Base-by-base conservation (phyloP, 192 early-diverging fungal species). In the Podochytrium sp. region DNA sequence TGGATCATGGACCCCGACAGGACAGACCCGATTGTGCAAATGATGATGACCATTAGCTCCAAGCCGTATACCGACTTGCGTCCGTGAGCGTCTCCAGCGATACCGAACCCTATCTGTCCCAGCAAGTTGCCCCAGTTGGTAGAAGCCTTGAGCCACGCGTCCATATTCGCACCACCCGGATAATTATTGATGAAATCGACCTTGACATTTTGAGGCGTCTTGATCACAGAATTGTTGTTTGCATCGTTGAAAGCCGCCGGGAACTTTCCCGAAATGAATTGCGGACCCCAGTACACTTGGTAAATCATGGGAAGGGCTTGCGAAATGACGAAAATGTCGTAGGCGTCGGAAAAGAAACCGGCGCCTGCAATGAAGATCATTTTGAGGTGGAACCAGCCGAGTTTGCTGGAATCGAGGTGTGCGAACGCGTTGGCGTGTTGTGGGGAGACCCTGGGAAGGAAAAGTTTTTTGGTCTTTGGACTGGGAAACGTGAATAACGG, bases 281-380 rank as follows among this genome's bases (percentile, higher is more conserved):
- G 96, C 59, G 96, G 96, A 2, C 96, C 96, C 84, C 92, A 96
- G 89, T 97, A 94, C 85, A 91, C 66, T 40, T 69, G 66, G 51
- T 69, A 69, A 29, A 56, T 65, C 88, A 97, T 97, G 59, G 92
- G 89, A 27, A 94, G 86, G 14, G 92, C 91, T 67, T 96, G 85
- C 75, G 92, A 92, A 76, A 98, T 96, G 73, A 94, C 89, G 74
- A 96, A 96, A 56, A 95, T 88, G 84, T 98, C 95, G 80, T 97
- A 96, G 23, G 94, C 90, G 82, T 98, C 94, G 65, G 92, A 92
- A 76, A 96, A 91, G 81, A 97, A 95, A 76, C 94, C 81, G 41
- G 76, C 78, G n/a, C 83, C 83, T 37, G 85, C 79, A 43, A 87
- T 78, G 14, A 85, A 35, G 70, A 83, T 67, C 25, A 81, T 72